phyloP scores from a whole-genome alignment of 2,329 filamentous ascomycete species.

The Hypoxylon sp. region DNA sequence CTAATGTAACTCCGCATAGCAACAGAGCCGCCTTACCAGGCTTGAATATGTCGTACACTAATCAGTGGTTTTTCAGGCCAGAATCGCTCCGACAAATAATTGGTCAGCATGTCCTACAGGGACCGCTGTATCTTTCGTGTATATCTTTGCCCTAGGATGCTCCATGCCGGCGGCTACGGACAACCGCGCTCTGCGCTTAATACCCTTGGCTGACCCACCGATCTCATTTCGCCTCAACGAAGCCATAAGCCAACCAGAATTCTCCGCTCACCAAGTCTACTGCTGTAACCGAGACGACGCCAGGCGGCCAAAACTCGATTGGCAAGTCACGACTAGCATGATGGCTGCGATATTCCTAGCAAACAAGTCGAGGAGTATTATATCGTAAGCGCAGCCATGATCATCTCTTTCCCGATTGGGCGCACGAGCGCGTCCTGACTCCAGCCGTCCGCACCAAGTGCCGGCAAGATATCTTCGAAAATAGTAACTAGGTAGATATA shows the following conservation, averaged over 20 bases:
- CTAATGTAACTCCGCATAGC: slow-evolving; percentile 19
- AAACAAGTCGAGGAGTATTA: not conserved
- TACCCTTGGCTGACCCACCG: slow-evolving; percentile 40
- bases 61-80: slow-evolving; percentile 10
- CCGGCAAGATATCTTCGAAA: slow-evolving; percentile 36
- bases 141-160: slow-evolving; percentile 1
- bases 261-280: slow-evolving; percentile 36
- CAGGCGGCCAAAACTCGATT: slow-evolving; percentile 27
- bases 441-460: slow-evolving; percentile 46
- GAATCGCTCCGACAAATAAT: slow-evolving; percentile 2
- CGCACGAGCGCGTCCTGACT: slow-evolving; percentile 48
- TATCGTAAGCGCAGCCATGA: slow-evolving; percentile 34
- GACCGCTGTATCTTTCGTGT: slow-evolving; percentile 6
- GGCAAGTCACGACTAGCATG: slow-evolving; percentile 11
- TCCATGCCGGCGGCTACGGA: slow-evolving; percentile 36
- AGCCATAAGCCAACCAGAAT: slow-evolving; percentile 48
- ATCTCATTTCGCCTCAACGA: slow-evolving; percentile 45
- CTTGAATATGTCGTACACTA: slow-evolving; percentile 10
- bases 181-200: slow-evolving; percentile 51
- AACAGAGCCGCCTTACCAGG: slow-evolving; percentile 28
- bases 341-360: slow-evolving; percentile 15
- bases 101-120: slow-evolving; percentile 11
- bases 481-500: slow-evolving; percentile 42
- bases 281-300: slow-evolving; percentile 42
- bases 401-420: slow-evolving; percentile 45